Conservation (phyloP, 1,284 basidiomycete species). For the Irpex lacteus region DNA sequence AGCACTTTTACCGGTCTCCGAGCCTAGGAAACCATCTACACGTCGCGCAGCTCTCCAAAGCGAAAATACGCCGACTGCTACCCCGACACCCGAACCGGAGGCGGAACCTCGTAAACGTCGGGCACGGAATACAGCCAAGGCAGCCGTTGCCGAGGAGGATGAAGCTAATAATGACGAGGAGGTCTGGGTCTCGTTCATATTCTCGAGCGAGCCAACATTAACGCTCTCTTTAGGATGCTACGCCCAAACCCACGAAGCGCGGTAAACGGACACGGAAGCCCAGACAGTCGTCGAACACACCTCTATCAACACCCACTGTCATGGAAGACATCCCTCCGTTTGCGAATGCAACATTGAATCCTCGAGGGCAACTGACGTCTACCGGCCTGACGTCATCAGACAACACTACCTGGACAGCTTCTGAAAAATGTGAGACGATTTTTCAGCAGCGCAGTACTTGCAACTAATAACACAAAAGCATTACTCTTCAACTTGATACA, state of each 20-base stretch:
- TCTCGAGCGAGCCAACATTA: not conserved
- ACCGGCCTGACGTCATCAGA: slow-evolving; percentile 29
- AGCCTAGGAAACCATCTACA: slow-evolving; percentile 28
- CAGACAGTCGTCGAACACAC: slow-evolving; percentile 15
- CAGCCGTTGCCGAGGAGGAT: slow-evolving; percentile 24
- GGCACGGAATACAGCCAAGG: slow-evolving; percentile 29
- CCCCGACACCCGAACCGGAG: slow-evolving; percentile 60
- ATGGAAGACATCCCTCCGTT: slow-evolving; percentile 1
- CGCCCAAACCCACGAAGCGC: slow-evolving; percentile 29
- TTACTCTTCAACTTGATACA: slow-evolving; percentile 63
- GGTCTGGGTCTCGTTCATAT: slow-evolving; percentile 17
- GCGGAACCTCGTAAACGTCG: slow-evolving; percentile 45
- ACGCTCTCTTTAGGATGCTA: slow-evolving; percentile 19
- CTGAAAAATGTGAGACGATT: slow-evolving; percentile 50
- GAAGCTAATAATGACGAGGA: slow-evolving; percentile 36
- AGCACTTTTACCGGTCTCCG: slow-evolving; percentile 11
- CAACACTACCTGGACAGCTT: slow-evolving; percentile 47
- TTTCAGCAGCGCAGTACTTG: slow-evolving; percentile 38
- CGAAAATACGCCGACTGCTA: slow-evolving; percentile 47
- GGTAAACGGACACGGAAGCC: slow-evolving; percentile 30
- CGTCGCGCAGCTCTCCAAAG: slow-evolving; percentile 37
- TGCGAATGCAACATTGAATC: not conserved
- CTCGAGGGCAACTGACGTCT: not conserved
- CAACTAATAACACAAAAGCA: slow-evolving; percentile 43
- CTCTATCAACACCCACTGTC: slow-evolving; percentile 4